Conservation (phyloP, 495 filamentous ascomycete genomes). For the Articulospora tetracladia region DNA sequence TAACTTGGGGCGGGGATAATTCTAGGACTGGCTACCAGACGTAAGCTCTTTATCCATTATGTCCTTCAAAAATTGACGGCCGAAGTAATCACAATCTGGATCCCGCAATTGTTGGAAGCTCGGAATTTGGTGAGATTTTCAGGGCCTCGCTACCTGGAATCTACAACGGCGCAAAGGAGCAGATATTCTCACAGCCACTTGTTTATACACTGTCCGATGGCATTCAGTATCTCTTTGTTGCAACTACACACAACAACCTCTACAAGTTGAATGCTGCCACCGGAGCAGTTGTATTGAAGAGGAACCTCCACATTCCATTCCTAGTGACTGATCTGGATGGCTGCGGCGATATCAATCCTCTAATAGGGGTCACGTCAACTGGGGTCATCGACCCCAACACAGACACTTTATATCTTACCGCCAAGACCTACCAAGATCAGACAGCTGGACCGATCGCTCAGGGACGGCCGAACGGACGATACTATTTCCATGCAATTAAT, state of each 20-base stretch:
- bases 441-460: slow-evolving; percentile 1
- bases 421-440: slow-evolving; percentile 26
- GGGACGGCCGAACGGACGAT: slow-evolving; percentile 22
- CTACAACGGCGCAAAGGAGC: slow-evolving; percentile 34
- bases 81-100: slow-evolving; percentile 45
- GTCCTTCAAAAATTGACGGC: background rate
- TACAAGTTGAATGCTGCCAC: slow-evolving; percentile 45
- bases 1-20: slow-evolving; percentile 44
- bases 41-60: slow-evolving; percentile 20
- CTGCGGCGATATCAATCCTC: slow-evolving; percentile 44
- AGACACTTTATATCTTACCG: slow-evolving; percentile 37
- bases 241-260: slow-evolving; percentile 43
- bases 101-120: slow-evolving; percentile 34
- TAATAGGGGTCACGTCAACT: slow-evolving; percentile 44
- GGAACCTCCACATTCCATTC: slow-evolving; percentile 44
- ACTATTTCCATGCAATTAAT: slow-evolving; percentile 36
- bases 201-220: slow-evolving; percentile 39
- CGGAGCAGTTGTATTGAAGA: slow-evolving; percentile 34
- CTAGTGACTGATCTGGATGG: slow-evolving; percentile 35
- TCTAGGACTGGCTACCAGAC: slow-evolving; percentile 40
- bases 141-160: slow-evolving; percentile 33
- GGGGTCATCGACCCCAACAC: slow-evolving; percentile 46
- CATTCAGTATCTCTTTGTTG: slow-evolving; percentile 41
- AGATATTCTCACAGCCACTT: slow-evolving; percentile 41
- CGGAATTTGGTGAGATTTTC: slow-evolving; percentile 40